These are phyloP conservation scores for Cadophora sp. DNA, from an alignment of 2,329 filamentous ascomycete species.

Conservation along the genomic window DNA sequence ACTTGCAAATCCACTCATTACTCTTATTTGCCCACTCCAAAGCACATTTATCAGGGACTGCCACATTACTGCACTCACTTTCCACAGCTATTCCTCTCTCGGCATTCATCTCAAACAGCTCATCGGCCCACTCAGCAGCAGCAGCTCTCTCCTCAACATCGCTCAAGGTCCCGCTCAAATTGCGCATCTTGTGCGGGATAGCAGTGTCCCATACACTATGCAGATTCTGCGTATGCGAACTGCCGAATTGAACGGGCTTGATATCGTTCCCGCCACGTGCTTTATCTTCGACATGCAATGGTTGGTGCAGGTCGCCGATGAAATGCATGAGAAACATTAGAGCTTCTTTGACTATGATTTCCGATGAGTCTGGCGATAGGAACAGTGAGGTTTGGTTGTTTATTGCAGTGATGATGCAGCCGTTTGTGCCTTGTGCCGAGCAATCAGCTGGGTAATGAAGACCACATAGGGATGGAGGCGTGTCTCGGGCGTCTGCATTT, in stretches of 20 bases:
- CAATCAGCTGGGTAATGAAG: conserved; percentile 52
- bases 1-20: conserved; percentile 63
- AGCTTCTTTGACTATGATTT: conserved; percentile 22
- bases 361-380: conserved; percentile 53
- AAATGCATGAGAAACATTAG: conserved; percentile 73
- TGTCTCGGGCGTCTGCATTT: conserved; percentile 48
- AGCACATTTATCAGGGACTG: conserved; percentile 58
- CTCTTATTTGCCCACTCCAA: conserved; percentile 67
- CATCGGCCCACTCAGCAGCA: conserved; percentile 51
- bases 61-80: conserved; percentile 57
- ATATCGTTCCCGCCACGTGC: conserved; percentile 72
- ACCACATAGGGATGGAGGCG: background rate
- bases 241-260: conserved; percentile 63
- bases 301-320: conserved; percentile 71
- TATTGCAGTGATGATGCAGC: conserved; percentile 59
- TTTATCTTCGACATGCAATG: conserved; percentile 68
- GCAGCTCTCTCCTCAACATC: conserved; percentile 17
- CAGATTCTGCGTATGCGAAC: conserved; percentile 59
- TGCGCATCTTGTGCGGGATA: conserved; percentile 68
- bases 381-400: conserved; percentile 54
- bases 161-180: conserved; percentile 45
- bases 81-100: background rate
- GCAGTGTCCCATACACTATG: conserved; percentile 77
- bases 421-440: conserved; percentile 51
- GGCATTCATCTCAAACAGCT: conserved; percentile 48